These are phyloP conservation scores for Eleusine indica DNA, from an alignment of 176 grass and related monocot species.

Conservation along the genomic window DNA sequence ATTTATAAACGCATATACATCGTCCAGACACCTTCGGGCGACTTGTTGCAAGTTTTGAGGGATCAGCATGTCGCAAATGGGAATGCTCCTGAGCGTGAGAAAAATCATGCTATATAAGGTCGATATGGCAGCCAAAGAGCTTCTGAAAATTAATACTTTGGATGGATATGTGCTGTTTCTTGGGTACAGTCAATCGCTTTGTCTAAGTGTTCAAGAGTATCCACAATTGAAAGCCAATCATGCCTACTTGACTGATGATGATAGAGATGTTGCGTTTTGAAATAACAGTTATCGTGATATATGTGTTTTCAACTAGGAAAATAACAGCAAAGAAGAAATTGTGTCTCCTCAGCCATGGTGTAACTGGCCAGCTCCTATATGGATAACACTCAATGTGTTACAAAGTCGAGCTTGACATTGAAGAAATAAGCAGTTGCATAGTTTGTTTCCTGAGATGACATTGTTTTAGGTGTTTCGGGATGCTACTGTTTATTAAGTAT, in stretches of 20 bases:
- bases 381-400: no score
- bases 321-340: neutral
- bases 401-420: no score
- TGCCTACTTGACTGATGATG: neutral
- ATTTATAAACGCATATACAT: neutral
- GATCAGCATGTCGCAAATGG: rapidly evolving
- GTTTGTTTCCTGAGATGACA: no score
- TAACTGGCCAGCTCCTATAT: no score
- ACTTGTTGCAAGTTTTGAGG: neutral
- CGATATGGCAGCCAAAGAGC: neutral
- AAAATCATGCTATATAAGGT: no score
- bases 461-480: no score
- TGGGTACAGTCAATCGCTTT: neutral
- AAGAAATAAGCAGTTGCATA: no score
- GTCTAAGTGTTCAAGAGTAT: neutral
- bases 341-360: neutral
- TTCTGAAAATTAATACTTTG: neutral
- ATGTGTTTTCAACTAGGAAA: neutral
- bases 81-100: neutral
- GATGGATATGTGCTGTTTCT: neutral
- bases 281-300: neutral
- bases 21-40: neutral
- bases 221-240: neutral
- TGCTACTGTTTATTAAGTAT: no score
- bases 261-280: no score